Conservation (phyloP, 192 early-diverging fungal genomes). For the Mortierella claussenii region DNA sequence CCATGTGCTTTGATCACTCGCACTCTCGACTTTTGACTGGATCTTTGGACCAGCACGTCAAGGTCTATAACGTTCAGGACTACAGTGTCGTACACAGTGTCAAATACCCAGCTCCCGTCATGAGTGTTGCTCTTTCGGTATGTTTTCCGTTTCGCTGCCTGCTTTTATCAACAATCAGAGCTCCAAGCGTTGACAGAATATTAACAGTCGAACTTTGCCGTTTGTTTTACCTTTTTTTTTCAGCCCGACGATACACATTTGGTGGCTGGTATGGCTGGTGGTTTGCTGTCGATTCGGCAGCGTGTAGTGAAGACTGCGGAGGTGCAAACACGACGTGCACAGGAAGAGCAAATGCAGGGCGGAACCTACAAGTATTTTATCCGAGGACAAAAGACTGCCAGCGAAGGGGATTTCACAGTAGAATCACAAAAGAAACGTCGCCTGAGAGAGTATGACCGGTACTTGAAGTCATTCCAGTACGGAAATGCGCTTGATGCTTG, state of each 20-base stretch:
- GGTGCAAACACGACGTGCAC: conserved; percentile 53
- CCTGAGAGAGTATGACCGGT: conserved; percentile 84
- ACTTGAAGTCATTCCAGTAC: conserved; percentile 88
- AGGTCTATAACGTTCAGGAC: conserved; percentile 88
- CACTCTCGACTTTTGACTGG: conserved; percentile 85
- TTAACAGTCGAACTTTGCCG: too few species aligned
- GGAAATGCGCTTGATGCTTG: conserved; percentile 89
- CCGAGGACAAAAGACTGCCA: conserved; percentile 62
- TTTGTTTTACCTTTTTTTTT: neutral
- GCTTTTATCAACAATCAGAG: neutral
- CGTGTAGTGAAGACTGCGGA: conserved; percentile 84
- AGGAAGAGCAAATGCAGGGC: conserved; percentile 59
- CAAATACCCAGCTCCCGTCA: conserved; percentile 91
- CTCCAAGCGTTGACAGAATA: too few species aligned
- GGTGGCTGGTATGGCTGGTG: conserved; percentile 92
- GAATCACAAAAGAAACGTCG: conserved; percentile 71
- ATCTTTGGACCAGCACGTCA: conserved; percentile 96
- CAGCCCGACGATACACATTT: conserved; percentile 89
- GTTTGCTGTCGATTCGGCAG: conserved; percentile 87
- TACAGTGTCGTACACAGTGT: conserved; percentile 89
- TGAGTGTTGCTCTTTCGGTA: conserved; percentile 90
- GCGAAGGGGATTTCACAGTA: conserved; percentile 78
- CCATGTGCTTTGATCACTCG: conserved; percentile 83
- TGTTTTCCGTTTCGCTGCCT: conserved; percentile 2
- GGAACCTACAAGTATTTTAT: conserved; percentile 81